Evolutionary conservation across 2,329 filamentous ascomycete genomes (phyloP).

Genomic region (Nakataea oryzae): DNA sequence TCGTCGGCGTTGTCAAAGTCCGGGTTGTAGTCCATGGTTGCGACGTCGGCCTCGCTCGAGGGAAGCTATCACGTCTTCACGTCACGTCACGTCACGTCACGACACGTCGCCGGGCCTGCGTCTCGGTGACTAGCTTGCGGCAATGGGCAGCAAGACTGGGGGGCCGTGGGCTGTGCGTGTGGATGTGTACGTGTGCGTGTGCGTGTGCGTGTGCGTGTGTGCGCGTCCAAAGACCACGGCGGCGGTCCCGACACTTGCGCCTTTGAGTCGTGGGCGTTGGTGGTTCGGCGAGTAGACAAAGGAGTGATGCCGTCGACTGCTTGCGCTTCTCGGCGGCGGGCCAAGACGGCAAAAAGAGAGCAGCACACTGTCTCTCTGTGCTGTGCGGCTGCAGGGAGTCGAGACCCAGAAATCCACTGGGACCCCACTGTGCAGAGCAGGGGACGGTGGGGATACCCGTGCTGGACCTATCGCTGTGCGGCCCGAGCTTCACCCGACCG

Average conservation of each 20-base stretch:
- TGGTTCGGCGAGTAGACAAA: background rate
- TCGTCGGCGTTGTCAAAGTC: constrained; percentile 47
- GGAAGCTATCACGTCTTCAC: background rate
- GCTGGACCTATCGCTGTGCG: background rate
- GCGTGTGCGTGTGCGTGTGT: no score
- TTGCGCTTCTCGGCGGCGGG: background rate
- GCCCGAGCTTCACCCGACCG: background rate
- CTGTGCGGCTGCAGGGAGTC: background rate
- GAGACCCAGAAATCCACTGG: background rate
- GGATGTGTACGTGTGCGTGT: no score
- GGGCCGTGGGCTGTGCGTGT: background rate
- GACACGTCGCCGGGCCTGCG: background rate
- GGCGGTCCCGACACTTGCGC: background rate
- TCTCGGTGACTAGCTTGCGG: background rate
- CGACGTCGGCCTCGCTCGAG: background rate
- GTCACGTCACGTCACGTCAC: background rate
- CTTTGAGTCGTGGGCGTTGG: background rate
- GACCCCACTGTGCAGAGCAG: background rate
- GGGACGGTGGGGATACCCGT: background rate
- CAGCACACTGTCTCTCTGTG: no score
- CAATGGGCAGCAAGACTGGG: background rate
- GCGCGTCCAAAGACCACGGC: background rate
- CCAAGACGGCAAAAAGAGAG: background rate
- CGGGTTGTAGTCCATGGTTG: constrained; percentile 46
- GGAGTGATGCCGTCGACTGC: background rate